Conservation (phyloP, 345 rosid genomes). For the Syzygium aromaticum region DNA sequence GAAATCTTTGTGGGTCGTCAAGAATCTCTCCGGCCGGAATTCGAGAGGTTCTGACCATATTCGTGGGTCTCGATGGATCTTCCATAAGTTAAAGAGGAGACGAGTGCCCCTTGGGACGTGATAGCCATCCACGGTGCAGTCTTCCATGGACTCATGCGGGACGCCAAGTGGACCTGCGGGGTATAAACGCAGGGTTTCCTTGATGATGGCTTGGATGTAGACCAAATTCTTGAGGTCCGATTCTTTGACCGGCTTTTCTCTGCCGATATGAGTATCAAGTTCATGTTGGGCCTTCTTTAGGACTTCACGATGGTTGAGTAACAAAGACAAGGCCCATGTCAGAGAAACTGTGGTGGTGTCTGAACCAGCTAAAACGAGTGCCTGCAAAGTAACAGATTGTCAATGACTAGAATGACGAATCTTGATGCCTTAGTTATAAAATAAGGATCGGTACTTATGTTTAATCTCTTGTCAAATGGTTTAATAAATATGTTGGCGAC, state of each 20-base stretch:
- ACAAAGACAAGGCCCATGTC: constrained; percentile 33
- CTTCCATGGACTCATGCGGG: constrained; percentile 28
- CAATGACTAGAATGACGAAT: neutral
- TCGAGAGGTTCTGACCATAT: constrained; percentile 20
- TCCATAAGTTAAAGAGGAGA: constrained; percentile 8
- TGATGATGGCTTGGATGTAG: constrained; percentile 24
- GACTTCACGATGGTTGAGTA: constrained; percentile 21
- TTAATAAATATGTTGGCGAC: too few relatives aligned
- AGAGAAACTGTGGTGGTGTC: constrained; percentile 25
- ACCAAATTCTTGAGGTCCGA: constrained; percentile 18
- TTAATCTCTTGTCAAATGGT: too few relatives aligned
- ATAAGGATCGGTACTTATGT: too few relatives aligned
- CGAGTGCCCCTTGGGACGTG: constrained; percentile 20
- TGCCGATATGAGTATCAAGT: constrained; percentile 23
- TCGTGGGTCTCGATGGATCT: constrained; percentile 22
- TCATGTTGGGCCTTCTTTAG: constrained; percentile 27
- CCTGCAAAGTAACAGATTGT: constrained; percentile 4
- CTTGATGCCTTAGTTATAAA: too few relatives aligned
- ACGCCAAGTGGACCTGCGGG: constrained; percentile 19
- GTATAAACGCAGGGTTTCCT: constrained; percentile 31
- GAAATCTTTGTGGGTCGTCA: constrained; percentile 10
- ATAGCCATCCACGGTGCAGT: constrained; percentile 20
- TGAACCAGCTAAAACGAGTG: constrained; percentile 23
- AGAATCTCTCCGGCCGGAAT: constrained; percentile 30
- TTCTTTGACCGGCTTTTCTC: constrained; percentile 11